These are phyloP conservation scores for Fusarium humuli DNA, from an alignment of 2,329 filamentous ascomycete species.

Conservation along the genomic window DNA sequence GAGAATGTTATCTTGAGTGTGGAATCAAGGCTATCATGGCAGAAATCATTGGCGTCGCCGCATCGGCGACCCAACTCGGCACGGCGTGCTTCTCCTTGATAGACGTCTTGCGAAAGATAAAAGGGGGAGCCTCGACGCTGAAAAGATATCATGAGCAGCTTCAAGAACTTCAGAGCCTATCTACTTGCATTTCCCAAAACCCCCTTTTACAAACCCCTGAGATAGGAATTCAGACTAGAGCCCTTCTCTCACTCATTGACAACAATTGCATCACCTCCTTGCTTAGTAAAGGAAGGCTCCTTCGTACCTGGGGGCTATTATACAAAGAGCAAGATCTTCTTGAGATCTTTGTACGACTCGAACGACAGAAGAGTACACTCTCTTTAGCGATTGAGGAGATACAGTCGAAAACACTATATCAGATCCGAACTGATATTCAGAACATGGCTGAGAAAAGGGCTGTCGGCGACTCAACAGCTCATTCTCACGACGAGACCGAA, in stretches of 20 bases:
- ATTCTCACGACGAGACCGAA: no score
- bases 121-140: slow-evolving; percentile 31
- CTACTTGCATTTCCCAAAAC: slow-evolving; percentile 33
- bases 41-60: slow-evolving; percentile 40
- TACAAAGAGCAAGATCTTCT: slow-evolving; percentile 31
- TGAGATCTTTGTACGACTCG: slow-evolving; percentile 27
- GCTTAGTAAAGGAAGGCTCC: background rate
- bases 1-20: slow-evolving; percentile 2
- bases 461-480: no score
- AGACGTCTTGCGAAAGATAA: slow-evolving; percentile 41
- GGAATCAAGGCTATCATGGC: slow-evolving; percentile 31
- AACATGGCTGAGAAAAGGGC: slow-evolving; percentile 10
- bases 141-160: slow-evolving; percentile 39
- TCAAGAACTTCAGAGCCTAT: slow-evolving; percentile 35
- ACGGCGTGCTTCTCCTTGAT: slow-evolving; percentile 26
- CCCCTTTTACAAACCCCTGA: slow-evolving; percentile 42
- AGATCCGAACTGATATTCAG: slow-evolving; percentile 5
- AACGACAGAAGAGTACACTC: slow-evolving; percentile 32
- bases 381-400: slow-evolving; percentile 29
- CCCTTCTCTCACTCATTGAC: slow-evolving; percentile 26
- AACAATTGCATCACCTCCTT: slow-evolving; percentile 22
- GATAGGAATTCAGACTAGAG: slow-evolving; percentile 21
- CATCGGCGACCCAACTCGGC: slow-evolving; percentile 35
- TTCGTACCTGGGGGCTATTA: background rate
- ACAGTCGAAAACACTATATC: slow-evolving; percentile 56